A percentile compares a stretch with the other conserved stretches of the same genome.
Evolutionary conservation across 2,329 filamentous ascomycete species (phyloP).

Genomic region (Blastomyces silverae): DNA sequence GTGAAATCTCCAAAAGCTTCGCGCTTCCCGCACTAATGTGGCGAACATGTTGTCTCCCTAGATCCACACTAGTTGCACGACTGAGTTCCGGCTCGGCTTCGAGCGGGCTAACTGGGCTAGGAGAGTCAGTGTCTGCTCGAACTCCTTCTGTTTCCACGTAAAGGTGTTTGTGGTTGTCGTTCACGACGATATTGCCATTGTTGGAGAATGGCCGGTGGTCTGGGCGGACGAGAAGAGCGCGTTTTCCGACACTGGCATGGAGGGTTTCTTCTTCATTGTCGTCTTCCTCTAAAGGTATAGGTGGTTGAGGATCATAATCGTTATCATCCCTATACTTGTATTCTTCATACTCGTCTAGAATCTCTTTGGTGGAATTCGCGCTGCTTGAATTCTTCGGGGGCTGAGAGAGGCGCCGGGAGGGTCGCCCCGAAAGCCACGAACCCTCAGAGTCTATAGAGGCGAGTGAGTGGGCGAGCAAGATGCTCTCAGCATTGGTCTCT

Average conservation of each 20-base stretch:
- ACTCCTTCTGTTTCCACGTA: conserved; percentile 24
- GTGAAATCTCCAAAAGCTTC: conserved; percentile 61
- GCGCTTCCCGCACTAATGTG: conserved; percentile 74
- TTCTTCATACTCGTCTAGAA: conserved; percentile 47
- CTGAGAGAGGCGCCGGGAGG: conserved; percentile 46
- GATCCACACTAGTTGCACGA: conserved; percentile 64
- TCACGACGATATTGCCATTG: conserved; percentile 56
- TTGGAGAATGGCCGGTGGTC: conserved; percentile 53
- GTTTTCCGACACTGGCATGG: conserved; percentile 49
- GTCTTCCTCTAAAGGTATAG: neutral
- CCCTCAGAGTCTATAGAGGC: conserved; percentile 93
- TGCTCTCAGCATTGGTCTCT: conserved; percentile 45
- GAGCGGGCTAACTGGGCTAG: conserved; percentile 31
- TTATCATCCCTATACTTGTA: conserved; percentile 35
- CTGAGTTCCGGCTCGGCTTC: conserved; percentile 42
- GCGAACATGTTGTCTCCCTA: conserved; percentile 58
- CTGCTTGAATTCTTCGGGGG: conserved; percentile 36
- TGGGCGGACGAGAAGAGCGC: conserved; percentile 59
- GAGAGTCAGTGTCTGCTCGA: conserved; percentile 30
- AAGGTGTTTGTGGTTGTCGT: conserved; percentile 20
- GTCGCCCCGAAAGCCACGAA: conserved; percentile 84
- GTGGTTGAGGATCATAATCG: conserved; percentile 35
- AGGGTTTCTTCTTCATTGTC: conserved; percentile 34
- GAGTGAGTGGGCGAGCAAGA: conserved; percentile 67
- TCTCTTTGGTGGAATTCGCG: conserved; percentile 38